Percentiles rank a stretch among this genome's conserved stretches.
Conservation (phyloP, 768 basidiomycete species). For the Collybia sordida region DNA sequence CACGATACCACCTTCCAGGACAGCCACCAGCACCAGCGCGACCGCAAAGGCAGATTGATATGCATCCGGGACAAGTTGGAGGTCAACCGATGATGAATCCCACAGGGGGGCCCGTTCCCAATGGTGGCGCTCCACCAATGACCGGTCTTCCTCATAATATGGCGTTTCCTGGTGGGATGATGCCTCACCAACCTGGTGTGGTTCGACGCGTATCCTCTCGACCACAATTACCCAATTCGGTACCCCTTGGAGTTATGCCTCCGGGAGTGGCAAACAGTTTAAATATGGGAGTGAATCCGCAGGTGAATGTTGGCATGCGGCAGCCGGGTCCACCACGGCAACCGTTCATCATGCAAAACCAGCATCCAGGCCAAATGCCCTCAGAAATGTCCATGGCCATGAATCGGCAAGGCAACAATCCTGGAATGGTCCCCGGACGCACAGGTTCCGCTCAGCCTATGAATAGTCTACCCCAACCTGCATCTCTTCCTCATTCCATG, state of each 20-base stretch:
- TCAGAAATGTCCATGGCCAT: slow-evolving; percentile 39
- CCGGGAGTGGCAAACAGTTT: slow-evolving; percentile 27
- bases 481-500: slow-evolving; percentile 28
- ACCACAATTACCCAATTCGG: slow-evolving; percentile 40
- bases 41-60: slow-evolving; percentile 31
- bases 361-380: slow-evolving; percentile 26
- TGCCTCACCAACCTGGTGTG: slow-evolving; percentile 33
- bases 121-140: slow-evolving; percentile 28
- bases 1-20: slow-evolving; percentile 25
- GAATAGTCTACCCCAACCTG: slow-evolving; percentile 40
- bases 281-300: slow-evolving; percentile 46
- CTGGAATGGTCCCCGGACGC: slow-evolving; percentile 43
- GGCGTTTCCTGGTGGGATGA: slow-evolving; percentile 41
- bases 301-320: slow-evolving; percentile 32
- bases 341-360: slow-evolving; percentile 31
- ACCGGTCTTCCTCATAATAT: slow-evolving; percentile 32
- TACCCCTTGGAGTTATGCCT: slow-evolving; percentile 32
- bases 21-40: slow-evolving; percentile 32
- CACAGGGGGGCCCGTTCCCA: slow-evolving; percentile 6
- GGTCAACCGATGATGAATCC: slow-evolving; percentile 16
- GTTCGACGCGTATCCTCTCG: slow-evolving; percentile 60
- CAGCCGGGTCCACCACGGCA: slow-evolving; percentile 32
- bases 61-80: slow-evolving; percentile 33
- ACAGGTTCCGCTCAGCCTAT: slow-evolving; percentile 49
- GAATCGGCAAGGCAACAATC: slow-evolving; percentile 36